Base-by-base conservation (phyloP, 2,329 filamentous ascomycete genomes). In the Phialophora tarda region DNA sequence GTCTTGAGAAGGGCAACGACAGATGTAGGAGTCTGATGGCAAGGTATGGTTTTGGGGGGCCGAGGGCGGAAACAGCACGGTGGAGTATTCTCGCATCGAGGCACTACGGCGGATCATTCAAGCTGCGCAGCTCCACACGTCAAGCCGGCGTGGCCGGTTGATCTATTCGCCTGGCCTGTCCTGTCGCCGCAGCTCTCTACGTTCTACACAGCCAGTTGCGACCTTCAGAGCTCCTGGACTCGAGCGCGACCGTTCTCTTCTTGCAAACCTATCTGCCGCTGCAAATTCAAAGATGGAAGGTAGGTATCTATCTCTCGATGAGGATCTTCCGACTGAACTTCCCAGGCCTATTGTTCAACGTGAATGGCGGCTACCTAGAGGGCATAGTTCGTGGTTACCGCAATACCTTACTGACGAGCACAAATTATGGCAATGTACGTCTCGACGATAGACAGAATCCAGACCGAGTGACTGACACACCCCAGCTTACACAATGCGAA, bases 311-410 rank as follows among this genome's bases (percentile, higher is more conserved):
- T 8, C 30, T 8, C 30, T 58, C 63, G 38, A 62, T 28, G 34
- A 17, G 11, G 21, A 53, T 53, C 50, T 28, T 30, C 7, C 30
- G 6, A 53, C 63, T 70, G 48, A 70, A 58, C n/a, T 21, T 24
- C 51, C 8, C 61, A 84, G 93, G 93, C 66, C 88, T 97, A 54
- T 90, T 93, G 75, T 97, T 95, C 83, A 97, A 97, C 82, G 91
- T 94, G 70, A 93, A 96, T 81, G 93, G 92, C 81, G 93, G 93
- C 90, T 94, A 83, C 81, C 89, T 98, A 78, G 95, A 99, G 82
- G 95, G 95, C 79, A 93, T 99, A 78, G 92, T 98, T 75, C 91
- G 95, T 75, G 95, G 95, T 71, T 99, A 98, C 82, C 90, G 94
- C 77, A 99, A 98, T 81, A 87, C 90, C 76, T 90, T 99, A 71